Evolutionary conservation across 2,329 filamentous ascomycete genomes (phyloP).

Genomic region (Knoxdaviesia capensis): DNA sequence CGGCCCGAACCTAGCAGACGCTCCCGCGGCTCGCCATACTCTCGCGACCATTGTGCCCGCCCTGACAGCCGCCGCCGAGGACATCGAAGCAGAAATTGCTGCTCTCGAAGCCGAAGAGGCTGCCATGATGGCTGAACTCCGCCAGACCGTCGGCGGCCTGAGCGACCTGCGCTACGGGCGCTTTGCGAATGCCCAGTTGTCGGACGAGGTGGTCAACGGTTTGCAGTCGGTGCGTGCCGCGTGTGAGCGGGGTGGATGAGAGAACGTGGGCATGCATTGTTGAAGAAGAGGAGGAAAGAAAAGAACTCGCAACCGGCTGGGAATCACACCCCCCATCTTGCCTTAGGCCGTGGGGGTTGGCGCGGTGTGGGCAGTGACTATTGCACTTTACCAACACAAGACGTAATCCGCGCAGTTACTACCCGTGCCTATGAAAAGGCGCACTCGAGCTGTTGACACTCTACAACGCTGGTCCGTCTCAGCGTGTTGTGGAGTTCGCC

Average conservation of each 20-base stretch:
- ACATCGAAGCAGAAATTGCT: slow-evolving; percentile 48
- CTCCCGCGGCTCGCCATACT: slow-evolving; percentile 33
- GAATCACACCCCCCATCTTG: too few relatives aligned
- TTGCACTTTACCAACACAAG: too few relatives aligned
- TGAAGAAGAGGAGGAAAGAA: too few relatives aligned
- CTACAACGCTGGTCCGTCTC: too few relatives aligned
- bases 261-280: too few relatives aligned
- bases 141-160: slow-evolving; percentile 46
- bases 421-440: too few relatives aligned
- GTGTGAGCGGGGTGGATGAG: background rate
- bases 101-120: slow-evolving; percentile 45
- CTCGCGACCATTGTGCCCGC: slow-evolving; percentile 45
- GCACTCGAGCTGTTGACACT: too few relatives aligned
- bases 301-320: too few relatives aligned
- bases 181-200: slow-evolving; percentile 42
- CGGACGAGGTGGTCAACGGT: slow-evolving; percentile 46
- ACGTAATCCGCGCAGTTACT: too few relatives aligned
- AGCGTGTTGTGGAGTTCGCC: too few relatives aligned
- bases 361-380: too few relatives aligned
- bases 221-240: slow-evolving; percentile 28
- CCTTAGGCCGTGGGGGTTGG: too few relatives aligned
- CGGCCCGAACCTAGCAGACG: slow-evolving; percentile 21
- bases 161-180: slow-evolving; percentile 72
- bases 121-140: slow-evolving; percentile 37
- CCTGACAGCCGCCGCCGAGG: slow-evolving; percentile 43